Conservation (phyloP, 176 grass and related monocot genomes). For the Olyra latifolia region DNA sequence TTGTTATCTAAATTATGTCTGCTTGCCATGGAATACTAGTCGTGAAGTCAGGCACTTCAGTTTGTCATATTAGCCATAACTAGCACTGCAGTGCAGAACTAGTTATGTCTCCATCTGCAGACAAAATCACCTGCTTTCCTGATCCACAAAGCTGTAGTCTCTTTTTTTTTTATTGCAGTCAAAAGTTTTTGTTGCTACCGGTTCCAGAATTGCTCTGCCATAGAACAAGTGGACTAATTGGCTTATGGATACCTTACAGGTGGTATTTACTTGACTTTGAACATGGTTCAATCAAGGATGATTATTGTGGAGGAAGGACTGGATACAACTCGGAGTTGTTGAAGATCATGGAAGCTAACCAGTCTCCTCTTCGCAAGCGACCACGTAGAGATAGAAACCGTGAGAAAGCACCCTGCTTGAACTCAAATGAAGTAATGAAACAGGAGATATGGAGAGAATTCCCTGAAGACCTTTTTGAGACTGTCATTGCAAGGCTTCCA, state of each 20-base stretch:
- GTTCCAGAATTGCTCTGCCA: not conserved
- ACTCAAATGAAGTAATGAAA: slow-evolving; percentile 63
- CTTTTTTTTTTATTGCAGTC: not conserved
- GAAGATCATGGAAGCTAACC: slow-evolving; percentile 63
- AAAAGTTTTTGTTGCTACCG: not conserved
- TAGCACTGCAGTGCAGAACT: not conserved
- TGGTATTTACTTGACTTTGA: slow-evolving; percentile 79
- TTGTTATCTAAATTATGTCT: not conserved
- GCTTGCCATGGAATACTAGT: not conserved
- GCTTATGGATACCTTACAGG: slow-evolving; percentile 43
- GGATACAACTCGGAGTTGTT: slow-evolving; percentile 49
- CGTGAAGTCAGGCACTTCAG: not conserved
- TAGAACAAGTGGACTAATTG: slow-evolving; percentile 25
- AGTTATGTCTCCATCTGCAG: not conserved
- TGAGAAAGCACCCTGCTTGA: slow-evolving; percentile 47
- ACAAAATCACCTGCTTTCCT: not conserved
- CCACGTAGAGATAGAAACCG: slow-evolving; percentile 50
- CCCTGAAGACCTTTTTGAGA: slow-evolving; percentile 86
- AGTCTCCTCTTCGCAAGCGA: slow-evolving; percentile 59
- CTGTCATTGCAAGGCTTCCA: slow-evolving; percentile 85
- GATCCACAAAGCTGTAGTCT: not conserved
- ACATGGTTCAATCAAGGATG: slow-evolving; percentile 61
- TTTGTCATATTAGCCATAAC: not conserved
- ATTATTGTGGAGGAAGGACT: slow-evolving; percentile 53
- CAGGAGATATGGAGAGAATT: slow-evolving; percentile 85